Evolutionary conservation across 176 grass and related monocot species (phyloP), one percentile per base, ranked within the genome.

Genomic region (Zea mays): DNA sequence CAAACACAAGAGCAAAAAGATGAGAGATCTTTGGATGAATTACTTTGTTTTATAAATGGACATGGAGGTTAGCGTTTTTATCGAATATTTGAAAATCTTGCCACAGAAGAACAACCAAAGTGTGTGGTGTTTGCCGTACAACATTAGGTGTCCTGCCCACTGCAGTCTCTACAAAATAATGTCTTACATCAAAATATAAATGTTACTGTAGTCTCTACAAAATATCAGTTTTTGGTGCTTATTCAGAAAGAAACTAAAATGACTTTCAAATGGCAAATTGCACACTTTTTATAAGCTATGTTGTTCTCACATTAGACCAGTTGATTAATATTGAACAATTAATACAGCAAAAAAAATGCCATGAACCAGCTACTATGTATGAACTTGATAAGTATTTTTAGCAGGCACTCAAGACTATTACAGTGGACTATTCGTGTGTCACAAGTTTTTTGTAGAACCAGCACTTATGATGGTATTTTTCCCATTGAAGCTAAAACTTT

Each of bases 1-100:
- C 84, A 94, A 81, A 84, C 87, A 74, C 75, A 95, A 67, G 90
- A 92, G 67, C 84, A 81, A 72, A 96, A 87, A 45, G 96, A 99
- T 84, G 96, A 99, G 73, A 79, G 96, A 57, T 99, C 96, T 46
- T 86, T 96, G 83, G 96, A 99, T 84, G 96, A 99, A 69, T 82
- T 99, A 72, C 65, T 99, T 63, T 96, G 92, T 85, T 99, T 93
- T 89, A 99, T 99, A 81, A 99, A 99, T 96, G 96, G 96, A 36
- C 84, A 93, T 84, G 90, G 90, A 91, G 96, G 96, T 99, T 70
- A 49, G 90, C 70, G 66, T 48, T 64, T 90, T 66, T 39, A 70
- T 48, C 21, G 19, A 70, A 48, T 70, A 70, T 48, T 14, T 48
- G 6, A 48, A 20, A 68, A 48, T 48, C 27, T 34, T 70, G 11